These are phyloP conservation scores for Backusella parvicylindrica DNA, from an alignment of 192 early-diverging fungal genomes.

Conservation along the genomic window DNA sequence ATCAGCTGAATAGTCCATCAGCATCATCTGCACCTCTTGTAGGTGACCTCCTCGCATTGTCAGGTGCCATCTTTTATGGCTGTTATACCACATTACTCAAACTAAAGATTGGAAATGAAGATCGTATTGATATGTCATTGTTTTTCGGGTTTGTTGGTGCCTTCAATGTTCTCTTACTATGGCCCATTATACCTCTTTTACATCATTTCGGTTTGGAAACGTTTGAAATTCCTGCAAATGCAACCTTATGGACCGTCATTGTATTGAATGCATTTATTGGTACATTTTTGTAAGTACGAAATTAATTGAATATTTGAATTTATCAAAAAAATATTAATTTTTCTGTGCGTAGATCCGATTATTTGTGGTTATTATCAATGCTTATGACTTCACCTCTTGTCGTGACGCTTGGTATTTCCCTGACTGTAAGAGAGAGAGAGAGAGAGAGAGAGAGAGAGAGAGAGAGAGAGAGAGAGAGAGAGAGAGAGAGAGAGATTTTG, in stretches of 20 bases:
- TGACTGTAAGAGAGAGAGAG: slow-evolving; percentile 61
- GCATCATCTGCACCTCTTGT: slow-evolving; percentile 35
- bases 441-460: too few relatives aligned
- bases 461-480: too few relatives aligned
- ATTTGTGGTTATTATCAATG: slow-evolving; percentile 76
- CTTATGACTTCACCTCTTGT: slow-evolving; percentile 79
- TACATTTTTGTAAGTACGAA: slow-evolving; percentile 60
- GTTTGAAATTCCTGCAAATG: slow-evolving; percentile 57
- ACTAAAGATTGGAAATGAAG: slow-evolving; percentile 62
- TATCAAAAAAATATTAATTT: background rate
- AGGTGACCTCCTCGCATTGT: slow-evolving; percentile 68
- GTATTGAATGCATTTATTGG: slow-evolving; percentile 72
- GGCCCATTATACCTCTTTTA: slow-evolving; percentile 64
- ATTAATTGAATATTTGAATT: background rate
- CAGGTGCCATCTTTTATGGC: slow-evolving; percentile 75
- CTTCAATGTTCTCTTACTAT: slow-evolving; percentile 67
- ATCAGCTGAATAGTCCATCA: slow-evolving; percentile 31
- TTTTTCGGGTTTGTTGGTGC: slow-evolving; percentile 81
- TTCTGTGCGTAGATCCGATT: slow-evolving; percentile 57
- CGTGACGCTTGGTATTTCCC: slow-evolving; percentile 72
- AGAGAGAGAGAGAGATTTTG: too few relatives aligned
- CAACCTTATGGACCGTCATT: slow-evolving; percentile 60
- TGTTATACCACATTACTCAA: slow-evolving; percentile 78
- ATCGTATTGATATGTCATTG: slow-evolving; percentile 63
- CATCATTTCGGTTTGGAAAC: slow-evolving; percentile 59